Evolutionary conservation across 495 filamentous ascomycete genomes (phyloP).

Genomic region (Saxophila tyrrhenica): DNA sequence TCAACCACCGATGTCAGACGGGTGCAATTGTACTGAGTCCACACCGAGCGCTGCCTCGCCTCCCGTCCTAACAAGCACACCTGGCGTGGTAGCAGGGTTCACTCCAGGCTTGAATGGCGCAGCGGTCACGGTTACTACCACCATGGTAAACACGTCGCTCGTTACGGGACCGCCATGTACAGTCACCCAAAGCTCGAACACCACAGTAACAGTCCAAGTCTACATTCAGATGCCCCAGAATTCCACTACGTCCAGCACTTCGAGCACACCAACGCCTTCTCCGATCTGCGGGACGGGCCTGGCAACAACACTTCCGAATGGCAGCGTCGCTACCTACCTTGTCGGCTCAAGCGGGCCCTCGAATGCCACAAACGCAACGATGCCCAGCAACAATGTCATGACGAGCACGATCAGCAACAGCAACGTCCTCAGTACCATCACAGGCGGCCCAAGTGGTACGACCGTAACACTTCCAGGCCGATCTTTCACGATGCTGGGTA

Average conservation of each 20-base stretch:
- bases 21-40: neutral
- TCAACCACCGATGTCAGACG: neutral
- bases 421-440: neutral
- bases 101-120: constrained; percentile 2
- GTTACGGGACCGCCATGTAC: neutral
- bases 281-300: neutral
- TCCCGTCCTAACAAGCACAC: neutral
- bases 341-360: neutral
- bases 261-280: neutral
- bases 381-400: neutral
- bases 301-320: neutral
- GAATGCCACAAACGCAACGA: neutral
- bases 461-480: neutral
- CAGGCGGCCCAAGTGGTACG: neutral
- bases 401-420: neutral
- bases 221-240: neutral
- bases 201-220: neutral
- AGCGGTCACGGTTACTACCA: neutral
- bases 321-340: neutral
- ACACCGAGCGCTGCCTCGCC: neutral
- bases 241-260: neutral
- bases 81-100: neutral
- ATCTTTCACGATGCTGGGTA: neutral
- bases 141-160: neutral
- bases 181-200: neutral